A percentile compares a stretch with the other conserved stretches of the same genome.
Conservation (phyloP, 2,329 filamentous ascomycete genomes). For the Xylariaceae sp. region DNA sequence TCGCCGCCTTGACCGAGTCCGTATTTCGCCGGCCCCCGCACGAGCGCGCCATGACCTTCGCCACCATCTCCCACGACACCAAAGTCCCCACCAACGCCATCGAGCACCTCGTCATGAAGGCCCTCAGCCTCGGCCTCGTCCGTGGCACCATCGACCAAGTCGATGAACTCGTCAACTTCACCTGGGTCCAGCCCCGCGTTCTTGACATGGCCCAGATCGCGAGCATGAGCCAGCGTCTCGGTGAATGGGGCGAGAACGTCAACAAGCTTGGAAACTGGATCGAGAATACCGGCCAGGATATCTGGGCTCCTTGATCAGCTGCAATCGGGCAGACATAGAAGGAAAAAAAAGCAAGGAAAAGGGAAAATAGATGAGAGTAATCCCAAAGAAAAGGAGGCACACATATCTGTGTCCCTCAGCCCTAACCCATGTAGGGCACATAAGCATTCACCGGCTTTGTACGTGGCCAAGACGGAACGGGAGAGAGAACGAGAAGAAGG, state of each 20-base stretch:
- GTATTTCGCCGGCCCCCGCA: slow-evolving; percentile 95
- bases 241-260: slow-evolving; percentile 94
- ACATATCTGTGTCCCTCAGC: no score
- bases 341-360: neutral
- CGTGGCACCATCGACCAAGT: slow-evolving; percentile 96
- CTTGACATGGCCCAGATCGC: slow-evolving; percentile 93
- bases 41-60: slow-evolving; percentile 90
- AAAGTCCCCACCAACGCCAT: slow-evolving; percentile 90
- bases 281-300: slow-evolving; percentile 86
- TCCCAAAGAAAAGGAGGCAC: no score
- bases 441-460: no score
- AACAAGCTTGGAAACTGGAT: slow-evolving; percentile 98
- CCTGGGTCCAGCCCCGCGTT: slow-evolving; percentile 98
- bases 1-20: slow-evolving; percentile 91
- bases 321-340: neutral
- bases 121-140: slow-evolving; percentile 85
- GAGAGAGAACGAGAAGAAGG: no score
- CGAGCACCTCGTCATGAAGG: slow-evolving; percentile 98
- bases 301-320: slow-evolving; percentile 72
- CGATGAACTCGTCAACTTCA: slow-evolving; percentile 87
- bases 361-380: no score
- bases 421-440: no score
- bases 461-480: no score
- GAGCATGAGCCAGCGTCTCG: slow-evolving; percentile 80
- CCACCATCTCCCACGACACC: slow-evolving; percentile 83